Evolutionary conservation across 163 green algal species (phyloP).

Genomic region (Coccomyxa subellipsoidea): DNA sequence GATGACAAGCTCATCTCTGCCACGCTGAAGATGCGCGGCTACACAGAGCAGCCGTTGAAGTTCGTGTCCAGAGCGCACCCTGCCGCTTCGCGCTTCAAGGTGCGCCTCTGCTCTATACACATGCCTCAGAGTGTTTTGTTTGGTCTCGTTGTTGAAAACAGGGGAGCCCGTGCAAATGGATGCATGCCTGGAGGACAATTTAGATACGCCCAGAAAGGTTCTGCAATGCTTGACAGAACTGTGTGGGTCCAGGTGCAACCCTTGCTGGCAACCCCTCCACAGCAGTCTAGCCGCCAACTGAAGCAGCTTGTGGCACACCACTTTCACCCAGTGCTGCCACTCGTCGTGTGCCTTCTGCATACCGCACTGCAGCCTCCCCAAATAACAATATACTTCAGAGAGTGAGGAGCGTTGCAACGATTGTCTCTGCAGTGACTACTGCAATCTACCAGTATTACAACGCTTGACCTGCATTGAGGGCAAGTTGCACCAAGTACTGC

Average conservation of each 20-base stretch:
- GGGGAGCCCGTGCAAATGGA: too few species aligned
- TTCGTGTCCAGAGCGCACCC: neutral
- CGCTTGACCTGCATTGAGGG: neutral
- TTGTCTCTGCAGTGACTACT: too few species aligned
- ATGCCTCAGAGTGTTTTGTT: neutral
- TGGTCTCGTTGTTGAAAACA: neutral
- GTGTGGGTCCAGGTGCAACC: neutral
- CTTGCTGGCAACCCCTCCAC: neutral
- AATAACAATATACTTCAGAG: constrained; percentile 13
- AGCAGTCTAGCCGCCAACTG: neutral
- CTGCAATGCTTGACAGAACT: neutral
- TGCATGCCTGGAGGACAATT: neutral
- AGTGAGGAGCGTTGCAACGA: constrained; percentile 4
- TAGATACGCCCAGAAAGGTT: too few species aligned
- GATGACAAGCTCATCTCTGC: constrained; percentile 26
- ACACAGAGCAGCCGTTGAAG: constrained; percentile 14
- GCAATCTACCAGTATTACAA: too few species aligned
- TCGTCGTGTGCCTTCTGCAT: constrained; percentile 25
- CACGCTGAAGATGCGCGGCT: neutral
- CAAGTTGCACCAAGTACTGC: too few species aligned
- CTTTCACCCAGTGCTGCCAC: constrained; percentile 21
- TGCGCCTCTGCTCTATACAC: neutral
- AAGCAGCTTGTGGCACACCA: constrained; percentile 23
- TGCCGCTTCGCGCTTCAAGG: neutral
- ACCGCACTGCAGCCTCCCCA: constrained; percentile 8